These are phyloP conservation scores for Xylaria polymorpha DNA, from an alignment of 2,329 filamentous ascomycete species.

Conservation along the genomic window DNA sequence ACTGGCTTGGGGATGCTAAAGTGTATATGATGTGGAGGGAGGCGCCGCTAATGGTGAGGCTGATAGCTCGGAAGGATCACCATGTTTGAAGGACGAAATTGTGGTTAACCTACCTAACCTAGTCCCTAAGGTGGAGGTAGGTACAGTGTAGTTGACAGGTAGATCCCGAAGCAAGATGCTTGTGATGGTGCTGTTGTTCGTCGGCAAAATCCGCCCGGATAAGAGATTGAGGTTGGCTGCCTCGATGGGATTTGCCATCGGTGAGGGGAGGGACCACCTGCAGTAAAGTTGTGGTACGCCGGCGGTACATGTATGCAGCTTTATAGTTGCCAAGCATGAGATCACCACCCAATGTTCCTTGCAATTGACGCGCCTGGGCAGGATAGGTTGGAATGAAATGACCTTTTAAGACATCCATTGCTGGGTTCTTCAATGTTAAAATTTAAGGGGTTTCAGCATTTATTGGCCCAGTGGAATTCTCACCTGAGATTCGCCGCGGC, in stretches of 20 bases:
- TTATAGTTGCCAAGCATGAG: not conserved
- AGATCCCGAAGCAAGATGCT: not conserved
- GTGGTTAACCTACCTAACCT: not conserved
- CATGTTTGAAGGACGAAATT: no score
- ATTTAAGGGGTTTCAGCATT: conserved; percentile 14
- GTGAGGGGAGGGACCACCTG: not conserved
- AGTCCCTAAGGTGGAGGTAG: not conserved
- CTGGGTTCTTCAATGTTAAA: not conserved
- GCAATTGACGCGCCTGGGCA: not conserved
- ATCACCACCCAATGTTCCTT: not conserved
- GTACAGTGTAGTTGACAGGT: not conserved
- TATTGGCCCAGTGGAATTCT: conserved; percentile 6
- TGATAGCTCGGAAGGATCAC: conserved; percentile 25
- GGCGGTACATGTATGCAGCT: not conserved
- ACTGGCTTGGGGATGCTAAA: conserved; percentile 42
- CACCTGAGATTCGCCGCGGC: conserved; percentile 3
- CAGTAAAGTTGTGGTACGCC: not conserved
- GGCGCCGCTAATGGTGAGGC: conserved; percentile 43
- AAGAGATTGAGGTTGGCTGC: not conserved
- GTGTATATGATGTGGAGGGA: conserved; percentile 48
- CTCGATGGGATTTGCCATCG: not conserved
- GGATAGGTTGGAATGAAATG: not conserved
- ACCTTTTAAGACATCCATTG: conserved; percentile 1
- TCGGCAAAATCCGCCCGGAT: not conserved
- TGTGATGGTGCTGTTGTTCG: not conserved